Evolutionary conservation across 208 protist genomes (phyloP), one percentile per base, ranked within the genome.

Genomic region (Trypanosomatidae sp.): DNA sequence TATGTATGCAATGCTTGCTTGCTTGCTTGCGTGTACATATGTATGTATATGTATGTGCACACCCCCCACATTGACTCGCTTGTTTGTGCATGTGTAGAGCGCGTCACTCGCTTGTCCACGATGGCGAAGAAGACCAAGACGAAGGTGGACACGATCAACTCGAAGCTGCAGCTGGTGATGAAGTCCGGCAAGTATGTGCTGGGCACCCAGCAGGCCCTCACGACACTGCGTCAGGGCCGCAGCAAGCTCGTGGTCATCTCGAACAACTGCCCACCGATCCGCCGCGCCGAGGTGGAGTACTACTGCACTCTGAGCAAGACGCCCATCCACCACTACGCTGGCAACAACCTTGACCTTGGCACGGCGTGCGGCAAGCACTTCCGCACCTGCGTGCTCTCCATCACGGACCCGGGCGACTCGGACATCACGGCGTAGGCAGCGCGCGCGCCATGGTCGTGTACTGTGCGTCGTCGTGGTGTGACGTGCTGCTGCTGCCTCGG

Each of bases 211-310:
- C 73, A 85, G 55, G 86, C 96, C 38, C 62, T 99, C 41, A 98
- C 98, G 68, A 97, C 92, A 35, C 81, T 99, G 13, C 94, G 97
- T 63, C 57, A 85, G 69, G 83, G 80, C 53, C 83, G 85, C 88
- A 95, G 97, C 64, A 99, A 99, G 88, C 84, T 99, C 41, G 68
- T 99, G 38, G 80, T 99, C 51, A 96, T 99, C 56, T 57, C 96
- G 22, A 97, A 69, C 84, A 99, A 99, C 90, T 97, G 93, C 87
- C 97, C 97, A 40, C 80, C 97, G 24, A 78, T 99, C 30, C 88
- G 96, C 63, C 97, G 97, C 67, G 97, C 97, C 6, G 96, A 99
- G 84, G 88, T 99, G 47, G 98, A 99, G 88, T 99, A 99, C 88
- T 99, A 99, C 84, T 97, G 97, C 69, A 99, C 99, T 71, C 94